phyloP scores from a whole-genome alignment of 129 eudicot species.

The Flaveria bidentis region DNA sequence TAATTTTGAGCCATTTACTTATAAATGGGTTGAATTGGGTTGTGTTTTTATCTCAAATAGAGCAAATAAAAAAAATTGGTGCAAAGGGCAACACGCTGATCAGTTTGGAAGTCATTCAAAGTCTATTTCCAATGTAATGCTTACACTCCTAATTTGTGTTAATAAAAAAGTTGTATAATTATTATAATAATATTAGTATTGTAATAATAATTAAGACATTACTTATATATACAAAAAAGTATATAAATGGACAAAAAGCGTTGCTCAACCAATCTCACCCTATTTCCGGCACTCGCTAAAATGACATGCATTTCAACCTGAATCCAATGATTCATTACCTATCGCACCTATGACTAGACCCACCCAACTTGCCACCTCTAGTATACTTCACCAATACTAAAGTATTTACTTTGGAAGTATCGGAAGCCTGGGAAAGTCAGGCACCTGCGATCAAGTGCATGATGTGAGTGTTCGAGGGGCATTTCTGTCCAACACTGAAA shows the following conservation, averaged over 20 bases:
- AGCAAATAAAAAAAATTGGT: not conserved
- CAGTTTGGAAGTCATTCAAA: not conserved
- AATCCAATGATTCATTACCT: not conserved
- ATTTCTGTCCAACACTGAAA: conserved; percentile 61
- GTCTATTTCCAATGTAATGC: not conserved
- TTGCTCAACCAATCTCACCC: not conserved
- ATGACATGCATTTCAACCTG: not conserved
- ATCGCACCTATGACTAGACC: not conserved
- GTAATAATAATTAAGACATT: not conserved
- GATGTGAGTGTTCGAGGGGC: conserved; percentile 67
- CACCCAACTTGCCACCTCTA: not conserved
- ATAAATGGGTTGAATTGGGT: not conserved
- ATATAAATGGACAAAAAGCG: not conserved
- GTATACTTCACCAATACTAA: not conserved
- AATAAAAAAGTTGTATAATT: not conserved
- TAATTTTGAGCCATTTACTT: conserved; percentile 3
- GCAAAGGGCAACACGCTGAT: not conserved
- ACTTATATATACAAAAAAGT: not conserved
- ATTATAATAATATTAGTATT: not conserved
- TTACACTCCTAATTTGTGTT: not conserved
- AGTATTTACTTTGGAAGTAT: conserved; percentile 41
- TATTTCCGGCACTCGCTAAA: not conserved
- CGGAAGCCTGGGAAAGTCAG: conserved; percentile 78
- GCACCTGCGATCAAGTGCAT: conserved; percentile 49
- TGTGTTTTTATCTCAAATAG: not conserved